A percentile compares a stretch with the other conserved stretches of the same genome.
These are phyloP conservation scores for Dalbergia oliveri DNA, from an alignment of 306 rosid genomes.

Conservation along the genomic window DNA sequence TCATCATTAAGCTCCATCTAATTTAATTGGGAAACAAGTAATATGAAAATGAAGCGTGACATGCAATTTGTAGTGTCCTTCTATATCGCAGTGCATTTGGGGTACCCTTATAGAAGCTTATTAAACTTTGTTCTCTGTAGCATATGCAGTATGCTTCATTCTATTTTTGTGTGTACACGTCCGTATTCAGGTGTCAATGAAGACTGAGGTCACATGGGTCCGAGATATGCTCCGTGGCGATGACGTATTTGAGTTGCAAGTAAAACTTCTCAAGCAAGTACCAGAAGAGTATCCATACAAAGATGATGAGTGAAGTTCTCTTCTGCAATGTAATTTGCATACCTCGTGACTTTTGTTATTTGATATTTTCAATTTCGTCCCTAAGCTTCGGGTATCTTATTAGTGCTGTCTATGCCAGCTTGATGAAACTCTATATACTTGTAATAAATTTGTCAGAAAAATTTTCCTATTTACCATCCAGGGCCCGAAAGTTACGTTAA, in stretches of 20 bases:
- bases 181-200: constrained; percentile 84
- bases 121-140: not conserved
- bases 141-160: not conserved
- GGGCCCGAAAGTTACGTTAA: no score
- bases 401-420: not conserved
- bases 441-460: not conserved
- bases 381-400: not conserved
- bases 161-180: constrained; percentile 10
- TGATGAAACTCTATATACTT: not conserved
- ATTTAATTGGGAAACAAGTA: not conserved
- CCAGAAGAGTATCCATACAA: constrained; percentile 98
- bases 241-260: constrained; percentile 88
- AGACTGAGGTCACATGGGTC: constrained; percentile 90
- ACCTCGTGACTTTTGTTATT: constrained; percentile 31
- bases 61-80: constrained; percentile 8
- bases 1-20: constrained; percentile 2
- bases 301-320: constrained; percentile 78
- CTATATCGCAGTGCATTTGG: not conserved
- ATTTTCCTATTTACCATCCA: not conserved
- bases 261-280: constrained; percentile 94
- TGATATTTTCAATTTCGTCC: not conserved
- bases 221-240: constrained; percentile 95
- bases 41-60: constrained; percentile 15
- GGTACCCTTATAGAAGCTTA: not conserved
- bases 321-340: constrained; percentile 31